phyloP scores from a whole-genome alignment of 2,329 filamentous ascomycete genomes.

The Nothophoma quercina region DNA sequence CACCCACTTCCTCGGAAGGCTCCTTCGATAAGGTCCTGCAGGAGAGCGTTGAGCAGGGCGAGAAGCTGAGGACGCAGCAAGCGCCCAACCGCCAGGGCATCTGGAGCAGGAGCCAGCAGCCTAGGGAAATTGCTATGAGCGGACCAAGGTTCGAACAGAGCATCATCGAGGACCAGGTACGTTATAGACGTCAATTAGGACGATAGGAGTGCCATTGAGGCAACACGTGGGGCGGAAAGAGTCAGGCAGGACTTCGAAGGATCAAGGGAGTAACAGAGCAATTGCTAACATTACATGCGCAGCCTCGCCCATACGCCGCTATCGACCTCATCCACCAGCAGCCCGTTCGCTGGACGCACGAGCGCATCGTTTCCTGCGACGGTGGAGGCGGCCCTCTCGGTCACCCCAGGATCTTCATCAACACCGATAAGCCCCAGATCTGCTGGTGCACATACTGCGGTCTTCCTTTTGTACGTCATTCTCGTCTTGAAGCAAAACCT shows the following conservation, averaged over 20 bases:
- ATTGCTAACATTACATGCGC: slow-evolving; percentile 17
- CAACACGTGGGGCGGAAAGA: background rate
- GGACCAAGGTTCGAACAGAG: slow-evolving; percentile 98
- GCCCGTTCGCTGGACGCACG: slow-evolving; percentile 89
- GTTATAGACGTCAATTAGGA: slow-evolving; percentile 35
- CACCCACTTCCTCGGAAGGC: slow-evolving; percentile 60
- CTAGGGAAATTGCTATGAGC: slow-evolving; percentile 83
- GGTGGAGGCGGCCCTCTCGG: slow-evolving; percentile 90
- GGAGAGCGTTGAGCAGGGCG: slow-evolving; percentile 62
- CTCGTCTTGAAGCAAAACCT: background rate
- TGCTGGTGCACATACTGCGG: slow-evolving; percentile 91
- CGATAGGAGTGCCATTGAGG: background rate
- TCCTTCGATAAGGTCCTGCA: slow-evolving; percentile 61
- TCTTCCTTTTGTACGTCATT: slow-evolving; percentile 79
- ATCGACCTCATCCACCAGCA: slow-evolving; percentile 97
- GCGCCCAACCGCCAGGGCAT: slow-evolving; percentile 83
- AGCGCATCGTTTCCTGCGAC: slow-evolving; percentile 83
- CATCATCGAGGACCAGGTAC: slow-evolving; percentile 88
- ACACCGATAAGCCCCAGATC: slow-evolving; percentile 96
- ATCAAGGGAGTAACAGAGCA: background rate
- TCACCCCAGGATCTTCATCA: slow-evolving; percentile 95
- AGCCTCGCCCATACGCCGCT: slow-evolving; percentile 89
- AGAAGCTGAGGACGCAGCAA: slow-evolving; percentile 70
- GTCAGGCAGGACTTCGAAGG: background rate
- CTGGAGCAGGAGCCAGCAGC: slow-evolving; percentile 88